Evolutionary conservation across 2,329 filamentous ascomycete species (phyloP), one percentile per base, ranked within the genome.

Genomic region (Venturia carpophila): DNA sequence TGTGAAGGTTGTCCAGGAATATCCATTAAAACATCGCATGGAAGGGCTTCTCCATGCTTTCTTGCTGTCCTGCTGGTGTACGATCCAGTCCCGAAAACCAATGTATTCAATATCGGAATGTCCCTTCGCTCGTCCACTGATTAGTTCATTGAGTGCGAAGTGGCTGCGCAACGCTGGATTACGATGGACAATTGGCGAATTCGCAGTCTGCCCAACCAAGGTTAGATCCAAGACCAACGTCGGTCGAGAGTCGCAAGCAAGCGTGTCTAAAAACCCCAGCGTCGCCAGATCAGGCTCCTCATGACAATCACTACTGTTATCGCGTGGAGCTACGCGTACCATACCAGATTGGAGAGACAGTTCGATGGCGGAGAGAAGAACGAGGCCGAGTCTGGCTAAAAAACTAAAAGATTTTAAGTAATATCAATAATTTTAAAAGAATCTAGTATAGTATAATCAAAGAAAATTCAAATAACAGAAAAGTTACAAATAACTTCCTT

Each of bases 141-240:
- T 27, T 4, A 52, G 47, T 17, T 52, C 47, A 27, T 52, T 52
- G 10, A 52, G 47, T 4, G 47, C 47, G 24, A 52, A 52, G 15
- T 52, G 47, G 47, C 47, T 52, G 47, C 47, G 47, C 13, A 52
- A 27, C 6, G 47, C 47, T 24, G n/a, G 47, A 52, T 52, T 52
- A 7, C 47, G 47, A 13, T 52, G 47, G 7, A 52, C n/a, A n/a
- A 52, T 19, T 13, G 47, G 24, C 5, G 47, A 24, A 3, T 52
- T 13, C 19, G 47, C 10, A 52, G 21, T 24, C 47, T 52, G 47
- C n/a, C 24, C 24, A 30, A 52, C 24, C 47, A 52, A 52, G 47
- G 47, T 52, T 9, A 60, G 19, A 19, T 60, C 56, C n/a, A 39
- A 39, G 21, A 60, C 56, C 30, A 60, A 19, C 1, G 56, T 60